Conservation (phyloP, 2,329 filamentous ascomycete genomes). For the Chrysoporthe deuterocubensis region DNA sequence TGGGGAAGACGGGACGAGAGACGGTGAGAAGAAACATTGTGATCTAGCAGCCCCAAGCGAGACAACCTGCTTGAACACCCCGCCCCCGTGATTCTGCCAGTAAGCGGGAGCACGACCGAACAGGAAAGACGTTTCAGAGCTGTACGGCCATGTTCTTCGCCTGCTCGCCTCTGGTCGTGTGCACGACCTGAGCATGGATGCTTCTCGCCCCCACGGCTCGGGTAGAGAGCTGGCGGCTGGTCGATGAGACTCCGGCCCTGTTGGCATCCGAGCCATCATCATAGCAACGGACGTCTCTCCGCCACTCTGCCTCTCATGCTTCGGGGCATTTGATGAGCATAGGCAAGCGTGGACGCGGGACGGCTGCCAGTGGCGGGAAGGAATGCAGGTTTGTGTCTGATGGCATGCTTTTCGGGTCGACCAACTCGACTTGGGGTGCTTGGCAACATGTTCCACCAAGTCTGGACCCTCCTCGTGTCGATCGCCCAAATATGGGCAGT, state of each 20-base stretch:
- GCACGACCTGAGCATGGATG: background rate
- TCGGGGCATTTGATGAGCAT: no score
- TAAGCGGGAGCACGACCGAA: conserved; percentile 3
- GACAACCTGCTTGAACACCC: conserved; percentile 2
- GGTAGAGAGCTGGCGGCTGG: background rate
- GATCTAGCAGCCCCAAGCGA: background rate
- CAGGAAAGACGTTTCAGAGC: conserved; percentile 21
- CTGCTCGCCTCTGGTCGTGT: background rate
- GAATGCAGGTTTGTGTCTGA: background rate
- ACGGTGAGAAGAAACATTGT: background rate
- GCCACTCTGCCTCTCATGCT: no score
- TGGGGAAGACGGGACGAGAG: background rate
- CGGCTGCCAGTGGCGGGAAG: conserved; percentile 4
- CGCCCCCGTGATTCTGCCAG: conserved; percentile 10
- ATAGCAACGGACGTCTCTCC: background rate
- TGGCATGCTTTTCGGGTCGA: conserved; percentile 3
- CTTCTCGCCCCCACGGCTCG: background rate
- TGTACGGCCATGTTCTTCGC: background rate
- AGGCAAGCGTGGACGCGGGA: background rate
- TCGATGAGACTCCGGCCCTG: background rate
- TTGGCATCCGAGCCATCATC: background rate
- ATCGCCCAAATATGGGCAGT: conserved; percentile 3
- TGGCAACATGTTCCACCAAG: background rate
- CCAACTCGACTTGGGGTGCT: background rate
- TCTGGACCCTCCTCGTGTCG: background rate